Conservation (phyloP, 2,329 filamentous ascomycete genomes). For the Cladosporium sp. region DNA sequence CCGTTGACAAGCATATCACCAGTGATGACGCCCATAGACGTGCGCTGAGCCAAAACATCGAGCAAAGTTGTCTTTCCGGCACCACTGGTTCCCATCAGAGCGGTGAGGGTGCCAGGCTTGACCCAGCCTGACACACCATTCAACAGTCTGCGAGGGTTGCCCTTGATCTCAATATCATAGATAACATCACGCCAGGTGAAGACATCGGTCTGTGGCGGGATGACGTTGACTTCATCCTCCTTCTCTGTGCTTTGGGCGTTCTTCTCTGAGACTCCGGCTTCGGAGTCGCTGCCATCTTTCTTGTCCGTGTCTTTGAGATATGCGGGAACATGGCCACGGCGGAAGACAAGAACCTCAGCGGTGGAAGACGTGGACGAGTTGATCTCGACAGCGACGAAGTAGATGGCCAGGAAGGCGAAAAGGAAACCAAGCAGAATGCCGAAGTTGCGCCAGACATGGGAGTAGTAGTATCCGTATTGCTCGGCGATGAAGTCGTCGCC, state of each 20-base stretch:
- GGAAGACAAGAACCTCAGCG: constrained; percentile 66
- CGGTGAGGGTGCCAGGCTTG: constrained; percentile 46
- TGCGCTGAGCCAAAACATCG: constrained; percentile 66
- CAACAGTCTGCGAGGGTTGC: constrained; percentile 42
- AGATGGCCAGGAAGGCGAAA: constrained; percentile 59
- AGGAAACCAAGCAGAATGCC: constrained; percentile 64
- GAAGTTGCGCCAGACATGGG: constrained; percentile 54
- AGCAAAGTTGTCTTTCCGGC: constrained; percentile 84
- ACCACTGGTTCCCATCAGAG: constrained; percentile 53
- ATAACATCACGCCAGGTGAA: constrained; percentile 51
- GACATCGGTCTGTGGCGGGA: constrained; percentile 41
- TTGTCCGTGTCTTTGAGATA: constrained; percentile 33
- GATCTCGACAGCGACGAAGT: constrained; percentile 61
- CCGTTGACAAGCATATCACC: constrained; percentile 63
- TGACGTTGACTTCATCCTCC: constrained; percentile 33
- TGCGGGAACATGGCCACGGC: constrained; percentile 38
- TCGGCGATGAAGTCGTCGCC: constrained; percentile 35
- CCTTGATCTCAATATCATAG: constrained; percentile 47
- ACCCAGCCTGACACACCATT: constrained; percentile 48
- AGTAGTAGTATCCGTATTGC: constrained; percentile 38
- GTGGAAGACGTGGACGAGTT: constrained; percentile 61
- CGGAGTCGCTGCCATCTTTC: constrained; percentile 33
- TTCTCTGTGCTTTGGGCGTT: constrained; percentile 20
- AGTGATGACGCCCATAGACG: constrained; percentile 60
- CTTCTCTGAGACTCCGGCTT: constrained; percentile 28